A percentile compares a stretch with the other conserved stretches of the same genome.
Evolutionary conservation across 1,284 basidiomycete genomes (phyloP).

Genomic region (Lentinus polychrous): DNA sequence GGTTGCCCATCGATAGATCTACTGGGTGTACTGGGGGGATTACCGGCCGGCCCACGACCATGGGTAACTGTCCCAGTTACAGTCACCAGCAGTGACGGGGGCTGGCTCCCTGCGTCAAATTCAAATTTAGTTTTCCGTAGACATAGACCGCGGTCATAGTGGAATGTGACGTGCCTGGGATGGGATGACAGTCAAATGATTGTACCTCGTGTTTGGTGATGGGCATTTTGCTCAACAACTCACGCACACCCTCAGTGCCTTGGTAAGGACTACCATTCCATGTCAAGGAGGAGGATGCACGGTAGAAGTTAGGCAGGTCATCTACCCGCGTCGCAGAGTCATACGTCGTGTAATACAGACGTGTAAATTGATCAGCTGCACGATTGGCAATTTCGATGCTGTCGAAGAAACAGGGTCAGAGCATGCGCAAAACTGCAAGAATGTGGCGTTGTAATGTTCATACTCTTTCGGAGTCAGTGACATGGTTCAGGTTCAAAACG

Average conservation of each 20-base stretch:
- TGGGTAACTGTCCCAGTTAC: constrained; percentile 76
- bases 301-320: constrained; percentile 73
- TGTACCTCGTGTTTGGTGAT: constrained; percentile 74
- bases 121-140: constrained; percentile 5
- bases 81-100: constrained; percentile 70
- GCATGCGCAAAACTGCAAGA: too few species aligned
- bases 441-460: constrained; percentile 3
- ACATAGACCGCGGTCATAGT: too few species aligned
- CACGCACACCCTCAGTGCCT: constrained; percentile 58
- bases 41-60: constrained; percentile 51
- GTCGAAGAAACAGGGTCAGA: background rate
- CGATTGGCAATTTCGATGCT: constrained; percentile 78
- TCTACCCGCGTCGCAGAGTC: constrained; percentile 64
- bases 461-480: constrained; percentile 22
- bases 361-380: constrained; percentile 73
- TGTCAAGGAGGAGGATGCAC: constrained; percentile 62
- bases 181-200: constrained; percentile 83
- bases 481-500: constrained; percentile 9
- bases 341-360: constrained; percentile 72
- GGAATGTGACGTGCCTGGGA: constrained; percentile 52
- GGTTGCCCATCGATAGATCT: constrained; percentile 68
- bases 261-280: constrained; percentile 84
- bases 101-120: constrained; percentile 48
- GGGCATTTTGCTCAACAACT: constrained; percentile 65
- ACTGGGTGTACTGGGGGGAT: constrained; percentile 43